Evolutionary conservation across 177 flowering plant genomes (phyloP).

Genomic region (Vitis hybrid): DNA sequence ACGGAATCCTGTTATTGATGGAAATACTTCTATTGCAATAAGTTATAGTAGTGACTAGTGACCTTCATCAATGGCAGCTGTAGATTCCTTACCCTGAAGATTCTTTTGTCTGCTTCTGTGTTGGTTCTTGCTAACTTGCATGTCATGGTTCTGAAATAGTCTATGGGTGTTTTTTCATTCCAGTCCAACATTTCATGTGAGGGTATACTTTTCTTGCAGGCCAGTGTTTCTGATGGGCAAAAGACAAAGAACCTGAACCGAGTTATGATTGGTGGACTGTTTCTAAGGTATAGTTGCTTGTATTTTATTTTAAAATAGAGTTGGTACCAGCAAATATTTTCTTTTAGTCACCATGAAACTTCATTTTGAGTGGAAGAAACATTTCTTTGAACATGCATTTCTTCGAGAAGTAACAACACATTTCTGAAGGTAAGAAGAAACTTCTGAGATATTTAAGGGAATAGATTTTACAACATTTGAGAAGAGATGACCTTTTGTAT

Average conservation of each 20-base stretch:
- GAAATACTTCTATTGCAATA: no score
- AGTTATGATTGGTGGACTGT: constrained; percentile 74
- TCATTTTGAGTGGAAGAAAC: no score
- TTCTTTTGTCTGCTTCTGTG: neutral
- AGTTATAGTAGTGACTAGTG: no score
- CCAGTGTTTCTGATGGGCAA: constrained; percentile 83
- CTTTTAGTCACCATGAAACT: neutral
- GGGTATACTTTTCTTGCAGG: constrained; percentile 44
- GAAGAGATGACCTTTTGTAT: no score
- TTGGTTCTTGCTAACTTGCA: neutral
- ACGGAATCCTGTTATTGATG: no score
- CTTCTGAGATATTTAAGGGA: no score
- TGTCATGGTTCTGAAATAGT: neutral
- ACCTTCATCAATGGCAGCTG: no score
- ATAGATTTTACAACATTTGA: no score
- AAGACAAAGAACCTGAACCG: constrained; percentile 58
- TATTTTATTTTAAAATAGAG: neutral
- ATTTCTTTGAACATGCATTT: no score
- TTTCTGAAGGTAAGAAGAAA: no score
- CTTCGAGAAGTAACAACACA: no score
- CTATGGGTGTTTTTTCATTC: neutral
- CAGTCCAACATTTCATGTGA: constrained; percentile 7
- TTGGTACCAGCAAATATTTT: neutral
- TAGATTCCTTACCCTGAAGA: no score
- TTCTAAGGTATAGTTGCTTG: constrained; percentile 61